phyloP scores from a whole-genome alignment of 495 filamentous ascomycete genomes.

The Neurospora intermedia region DNA sequence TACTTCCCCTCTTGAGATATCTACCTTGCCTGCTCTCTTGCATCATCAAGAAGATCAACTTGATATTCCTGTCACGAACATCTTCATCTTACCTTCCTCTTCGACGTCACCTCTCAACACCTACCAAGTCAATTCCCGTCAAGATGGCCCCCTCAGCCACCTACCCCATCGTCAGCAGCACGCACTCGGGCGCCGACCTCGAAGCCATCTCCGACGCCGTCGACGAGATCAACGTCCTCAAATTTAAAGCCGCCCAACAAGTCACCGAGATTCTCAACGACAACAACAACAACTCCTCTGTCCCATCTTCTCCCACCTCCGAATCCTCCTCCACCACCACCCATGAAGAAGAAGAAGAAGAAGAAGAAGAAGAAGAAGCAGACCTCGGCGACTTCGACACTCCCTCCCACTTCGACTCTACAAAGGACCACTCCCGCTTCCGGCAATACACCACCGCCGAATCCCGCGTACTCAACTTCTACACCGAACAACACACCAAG shows the following conservation, averaged over 20 bases:
- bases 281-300: not conserved
- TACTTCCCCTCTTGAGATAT: not conserved
- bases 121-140: not conserved
- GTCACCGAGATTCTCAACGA: conserved; percentile 12
- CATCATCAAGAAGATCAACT: not conserved
- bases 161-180: conserved; percentile 3
- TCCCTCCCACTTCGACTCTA: conserved; percentile 55
- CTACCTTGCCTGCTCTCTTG: not conserved
- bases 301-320: not conserved
- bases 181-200: conserved; percentile 60
- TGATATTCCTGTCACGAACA: not conserved
- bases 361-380: conserved; percentile 12
- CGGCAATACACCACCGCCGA: conserved; percentile 69
- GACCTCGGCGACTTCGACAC: conserved; percentile 47
- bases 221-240: conserved; percentile 72
- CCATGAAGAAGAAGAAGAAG: conserved; percentile 2
- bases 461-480: conserved; percentile 72
- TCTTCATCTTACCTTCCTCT: not conserved
- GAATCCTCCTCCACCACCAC: not conserved
- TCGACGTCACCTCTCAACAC: not conserved
- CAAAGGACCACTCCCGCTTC: conserved; percentile 75
- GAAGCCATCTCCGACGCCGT: conserved; percentile 71
- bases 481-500: conserved; percentile 72
- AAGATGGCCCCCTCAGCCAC: conserved; percentile 8
- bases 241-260: conserved; percentile 26